Percentiles rank a stretch among this genome's conserved stretches.
Conservation (phyloP, 1,284 basidiomycete species). For the Pisolithus thermaeus region DNA sequence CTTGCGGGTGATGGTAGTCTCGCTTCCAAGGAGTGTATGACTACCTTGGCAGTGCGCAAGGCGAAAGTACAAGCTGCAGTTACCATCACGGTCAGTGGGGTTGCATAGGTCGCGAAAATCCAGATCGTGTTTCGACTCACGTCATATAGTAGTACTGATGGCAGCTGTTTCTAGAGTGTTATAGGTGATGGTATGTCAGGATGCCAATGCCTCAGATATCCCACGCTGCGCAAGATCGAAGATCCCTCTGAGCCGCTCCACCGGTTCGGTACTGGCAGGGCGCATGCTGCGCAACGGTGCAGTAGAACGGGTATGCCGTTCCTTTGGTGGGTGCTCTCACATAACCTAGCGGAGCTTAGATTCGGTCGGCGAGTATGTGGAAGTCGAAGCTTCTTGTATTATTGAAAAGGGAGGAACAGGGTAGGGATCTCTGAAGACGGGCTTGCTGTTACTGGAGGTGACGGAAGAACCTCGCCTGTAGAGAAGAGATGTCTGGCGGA, state of each 20-base stretch:
- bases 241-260: conserved; percentile 56
- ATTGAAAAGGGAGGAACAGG: too few relatives aligned
- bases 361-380: conserved; percentile 29
- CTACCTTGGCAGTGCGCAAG: too few relatives aligned
- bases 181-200: conserved; percentile 6
- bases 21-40: too few relatives aligned
- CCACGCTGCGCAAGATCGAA: conserved; percentile 65
- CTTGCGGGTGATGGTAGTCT: too few relatives aligned
- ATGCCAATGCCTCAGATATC: conserved; percentile 31
- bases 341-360: conserved; percentile 14
- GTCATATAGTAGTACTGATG: too few relatives aligned
- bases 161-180: too few relatives aligned
- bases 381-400: conserved; percentile 45
- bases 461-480: conserved; percentile 30
- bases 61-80: too few relatives aligned
- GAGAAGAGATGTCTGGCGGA: conserved; percentile 35
- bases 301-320: conserved; percentile 40
- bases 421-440: conserved; percentile 26
- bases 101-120: too few relatives aligned
- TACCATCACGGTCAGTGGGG: too few relatives aligned
- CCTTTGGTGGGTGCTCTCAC: conserved; percentile 2
- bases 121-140: too few relatives aligned
- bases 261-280: conserved; percentile 60
- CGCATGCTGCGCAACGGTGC: conserved; percentile 44
- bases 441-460: conserved; percentile 38